A percentile compares a stretch with the other conserved stretches of the same genome.
phyloP scores from a whole-genome alignment of 257 asterid species.

The Solanum virginianum region DNA sequence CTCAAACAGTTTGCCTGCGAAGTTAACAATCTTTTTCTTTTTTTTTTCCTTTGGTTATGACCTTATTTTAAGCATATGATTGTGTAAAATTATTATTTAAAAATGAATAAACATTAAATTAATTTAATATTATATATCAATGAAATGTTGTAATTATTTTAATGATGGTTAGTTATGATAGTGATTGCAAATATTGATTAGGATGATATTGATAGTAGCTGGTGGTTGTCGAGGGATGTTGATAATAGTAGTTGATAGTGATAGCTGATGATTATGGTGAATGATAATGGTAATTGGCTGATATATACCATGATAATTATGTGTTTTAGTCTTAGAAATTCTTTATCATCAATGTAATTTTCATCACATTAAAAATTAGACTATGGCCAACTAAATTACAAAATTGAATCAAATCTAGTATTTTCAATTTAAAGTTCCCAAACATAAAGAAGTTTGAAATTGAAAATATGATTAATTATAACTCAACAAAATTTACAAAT shows the following conservation, averaged over 20 bases:
- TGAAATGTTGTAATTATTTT: neutral
- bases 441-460: no score
- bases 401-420: no score
- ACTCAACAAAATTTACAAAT: no score
- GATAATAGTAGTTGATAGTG: neutral
- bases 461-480: no score
- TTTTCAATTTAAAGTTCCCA: no score
- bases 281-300: neutral
- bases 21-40: no score
- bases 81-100: no score
- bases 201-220: neutral
- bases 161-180: neutral
- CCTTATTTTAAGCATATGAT: neutral
- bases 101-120: neutral
- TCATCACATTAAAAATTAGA: no score
- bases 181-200: neutral
- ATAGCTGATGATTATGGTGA: neutral
- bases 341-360: no score
- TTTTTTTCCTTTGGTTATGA: neutral
- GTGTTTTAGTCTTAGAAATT: neutral
- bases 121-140: neutral
- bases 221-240: neutral
- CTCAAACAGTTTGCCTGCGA: slow-evolving; percentile 9
- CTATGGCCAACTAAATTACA: no score
- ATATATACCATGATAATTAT: neutral